A percentile compares a stretch with the other conserved stretches of the same genome.
These are phyloP conservation scores for Ottelia alismoides DNA, from an alignment of 106 monocot species.

Conservation along the genomic window DNA sequence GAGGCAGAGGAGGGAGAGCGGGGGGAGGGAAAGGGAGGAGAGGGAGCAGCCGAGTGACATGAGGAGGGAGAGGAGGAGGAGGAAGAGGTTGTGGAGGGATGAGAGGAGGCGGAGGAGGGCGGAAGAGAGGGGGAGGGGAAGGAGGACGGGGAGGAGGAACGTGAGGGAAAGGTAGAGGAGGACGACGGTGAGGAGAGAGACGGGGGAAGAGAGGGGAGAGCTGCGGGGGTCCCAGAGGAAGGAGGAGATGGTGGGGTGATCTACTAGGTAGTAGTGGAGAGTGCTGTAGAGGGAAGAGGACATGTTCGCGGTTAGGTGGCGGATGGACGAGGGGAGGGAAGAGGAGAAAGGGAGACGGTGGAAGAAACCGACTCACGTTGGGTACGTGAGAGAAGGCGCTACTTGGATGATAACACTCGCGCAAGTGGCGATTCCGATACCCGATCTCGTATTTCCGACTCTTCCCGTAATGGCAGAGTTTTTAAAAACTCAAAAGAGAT, in stretches of 20 bases:
- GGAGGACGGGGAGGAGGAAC: constrained; percentile 26
- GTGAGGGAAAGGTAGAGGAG: constrained; percentile 35
- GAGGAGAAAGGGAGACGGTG: no score
- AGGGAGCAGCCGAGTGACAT: constrained; percentile 60
- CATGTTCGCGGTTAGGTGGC: no score
- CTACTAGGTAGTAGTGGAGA: constrained; percentile 30
- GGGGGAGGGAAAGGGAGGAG: constrained; percentile 32
- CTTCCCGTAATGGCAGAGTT: no score
- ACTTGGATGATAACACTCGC: no score
- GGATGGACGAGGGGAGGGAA: no score
- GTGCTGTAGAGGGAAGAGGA: not conserved
- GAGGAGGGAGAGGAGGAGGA: constrained; percentile 48
- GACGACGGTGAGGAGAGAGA: constrained; percentile 23
- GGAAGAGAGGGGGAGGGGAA: constrained; percentile 12
- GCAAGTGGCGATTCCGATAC: no score
- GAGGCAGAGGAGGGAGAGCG: constrained; percentile 49
- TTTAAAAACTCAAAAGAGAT: no score
- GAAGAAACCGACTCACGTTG: no score
- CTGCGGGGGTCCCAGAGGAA: constrained; percentile 34
- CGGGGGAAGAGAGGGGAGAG: constrained; percentile 27
- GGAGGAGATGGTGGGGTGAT: constrained; percentile 27
- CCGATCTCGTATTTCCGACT: no score
- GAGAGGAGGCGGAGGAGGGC: constrained; percentile 33
- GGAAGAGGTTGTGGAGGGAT: constrained; percentile 40
- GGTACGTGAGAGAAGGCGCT: no score